Percentiles rank a stretch among this genome's conserved stretches.
Conservation (phyloP, 352 stramenopile genomes). For the Phytophthora palmivora region DNA sequence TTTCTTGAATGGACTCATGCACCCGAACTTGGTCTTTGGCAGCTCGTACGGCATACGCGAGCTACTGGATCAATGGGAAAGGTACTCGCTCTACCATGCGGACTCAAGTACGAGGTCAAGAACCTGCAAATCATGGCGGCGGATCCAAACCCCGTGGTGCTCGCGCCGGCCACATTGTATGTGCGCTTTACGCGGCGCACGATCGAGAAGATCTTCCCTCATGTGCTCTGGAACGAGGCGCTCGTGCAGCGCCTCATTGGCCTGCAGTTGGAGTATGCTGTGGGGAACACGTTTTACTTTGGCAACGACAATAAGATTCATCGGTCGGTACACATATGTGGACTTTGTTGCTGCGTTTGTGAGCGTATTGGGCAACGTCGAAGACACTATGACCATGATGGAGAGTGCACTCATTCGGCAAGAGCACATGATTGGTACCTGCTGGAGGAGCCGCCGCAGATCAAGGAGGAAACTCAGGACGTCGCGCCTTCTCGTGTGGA, state of each 20-base stretch:
- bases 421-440: slow-evolving; percentile 64
- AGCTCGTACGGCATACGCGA: slow-evolving; percentile 50
- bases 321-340: slow-evolving; percentile 64
- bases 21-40: slow-evolving; percentile 58
- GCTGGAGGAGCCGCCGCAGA: slow-evolving; percentile 30
- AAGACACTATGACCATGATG: slow-evolving; percentile 57
- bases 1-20: slow-evolving; percentile 55
- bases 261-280: slow-evolving; percentile 55
- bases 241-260: slow-evolving; percentile 75
- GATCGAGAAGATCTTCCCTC: slow-evolving; percentile 74
- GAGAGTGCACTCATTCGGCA: slow-evolving; percentile 60
- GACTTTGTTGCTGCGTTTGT: slow-evolving; percentile 64
- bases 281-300: slow-evolving; percentile 74
- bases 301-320: slow-evolving; percentile 57
- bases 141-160: slow-evolving; percentile 52
- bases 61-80: slow-evolving; percentile 68
- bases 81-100: slow-evolving; percentile 70
- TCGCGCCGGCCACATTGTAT: slow-evolving; percentile 51
- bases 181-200: slow-evolving; percentile 67
- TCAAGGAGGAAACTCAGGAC: slow-evolving; percentile 19
- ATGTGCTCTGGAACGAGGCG: slow-evolving; percentile 65
- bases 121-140: slow-evolving; percentile 47
- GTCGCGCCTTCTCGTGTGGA: slow-evolving; percentile 8
- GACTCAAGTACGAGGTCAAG: slow-evolving; percentile 58
- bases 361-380: slow-evolving; percentile 47